These are phyloP conservation scores for Sugiyamaella novakii DNA, from an alignment of 1,139 yeast genomes.

Conservation along the genomic window DNA sequence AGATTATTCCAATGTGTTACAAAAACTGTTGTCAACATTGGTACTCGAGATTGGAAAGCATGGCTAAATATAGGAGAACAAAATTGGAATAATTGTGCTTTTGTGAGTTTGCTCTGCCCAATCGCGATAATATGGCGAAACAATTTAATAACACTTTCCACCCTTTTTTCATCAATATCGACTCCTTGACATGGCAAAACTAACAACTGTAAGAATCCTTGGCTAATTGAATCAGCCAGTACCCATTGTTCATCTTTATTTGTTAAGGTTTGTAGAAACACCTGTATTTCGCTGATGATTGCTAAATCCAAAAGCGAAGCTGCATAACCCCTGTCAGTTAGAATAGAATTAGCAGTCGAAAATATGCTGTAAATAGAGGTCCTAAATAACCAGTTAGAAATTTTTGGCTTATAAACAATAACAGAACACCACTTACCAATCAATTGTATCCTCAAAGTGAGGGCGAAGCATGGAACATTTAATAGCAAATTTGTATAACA, in stretches of 20 bases:
- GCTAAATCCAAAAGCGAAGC: slow-evolving; percentile 1
- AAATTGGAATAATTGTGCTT: slow-evolving; percentile 5
- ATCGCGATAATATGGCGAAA: slow-evolving; percentile 2
- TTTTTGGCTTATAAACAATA: no score
- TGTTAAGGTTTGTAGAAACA: neutral
- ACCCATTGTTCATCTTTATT: slow-evolving; percentile 1
- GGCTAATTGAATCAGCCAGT: neutral
- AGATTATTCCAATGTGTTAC: slow-evolving; percentile 22
- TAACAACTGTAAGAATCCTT: slow-evolving; percentile 5
- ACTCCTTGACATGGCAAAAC: slow-evolving; percentile 1
- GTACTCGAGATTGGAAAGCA: slow-evolving; percentile 6
- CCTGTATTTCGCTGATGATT: neutral
- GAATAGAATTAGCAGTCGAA: slow-evolving; percentile 3
- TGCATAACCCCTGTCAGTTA: neutral
- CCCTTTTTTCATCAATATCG: neutral
- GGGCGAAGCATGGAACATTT: neutral
- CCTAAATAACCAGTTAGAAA: neutral
- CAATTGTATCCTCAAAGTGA: neutral
- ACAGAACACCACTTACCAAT: slow-evolving; percentile 2
- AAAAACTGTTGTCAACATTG: slow-evolving; percentile 4
- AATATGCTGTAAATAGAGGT: neutral
- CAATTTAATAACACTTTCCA: neutral
- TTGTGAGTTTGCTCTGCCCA: slow-evolving; percentile 4
- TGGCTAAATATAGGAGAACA: slow-evolving; percentile 10
- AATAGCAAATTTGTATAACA: slow-evolving; percentile 10